Evolutionary conservation across 2,329 filamentous ascomycete species (phyloP).

Genomic region (Lachnellula hyalina): DNA sequence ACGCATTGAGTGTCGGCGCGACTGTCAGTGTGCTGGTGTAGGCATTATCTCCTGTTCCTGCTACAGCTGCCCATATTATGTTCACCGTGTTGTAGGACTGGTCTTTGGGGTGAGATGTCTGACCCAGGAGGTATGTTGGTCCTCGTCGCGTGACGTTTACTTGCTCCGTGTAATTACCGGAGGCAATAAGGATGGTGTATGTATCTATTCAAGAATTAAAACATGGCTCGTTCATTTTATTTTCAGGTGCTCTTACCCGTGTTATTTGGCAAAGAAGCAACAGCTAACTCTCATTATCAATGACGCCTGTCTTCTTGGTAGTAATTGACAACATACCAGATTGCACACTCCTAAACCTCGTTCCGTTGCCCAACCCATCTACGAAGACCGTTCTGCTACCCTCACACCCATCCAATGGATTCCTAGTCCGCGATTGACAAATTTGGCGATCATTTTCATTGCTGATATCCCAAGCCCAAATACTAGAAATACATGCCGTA

Average conservation of each 20-base stretch:
- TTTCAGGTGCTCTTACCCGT: conserved; percentile 13
- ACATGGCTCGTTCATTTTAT: background rate
- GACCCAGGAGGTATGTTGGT: conserved; percentile 57
- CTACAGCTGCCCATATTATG: conserved; percentile 54
- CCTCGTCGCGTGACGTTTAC: conserved; percentile 59
- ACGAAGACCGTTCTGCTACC: conserved; percentile 19
- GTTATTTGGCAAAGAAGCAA: conserved; percentile 25
- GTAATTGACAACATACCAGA: conserved; percentile 16
- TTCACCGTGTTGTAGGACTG: conserved; percentile 43
- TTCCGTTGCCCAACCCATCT: conserved; percentile 6
- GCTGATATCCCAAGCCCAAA: conserved; percentile 21
- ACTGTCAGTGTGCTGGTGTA: conserved; percentile 58
- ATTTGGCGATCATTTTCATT: conserved; percentile 16
- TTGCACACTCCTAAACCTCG: conserved; percentile 24
- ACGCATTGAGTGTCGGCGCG: conserved; percentile 58
- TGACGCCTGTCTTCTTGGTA: background rate
- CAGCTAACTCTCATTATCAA: conserved; percentile 17
- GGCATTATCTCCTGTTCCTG: conserved; percentile 51
- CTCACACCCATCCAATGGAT: conserved; percentile 27
- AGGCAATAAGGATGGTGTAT: conserved; percentile 53
- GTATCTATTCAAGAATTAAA: conserved; percentile 13
- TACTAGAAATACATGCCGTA: conserved; percentile 2
- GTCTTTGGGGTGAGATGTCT: conserved; percentile 28
- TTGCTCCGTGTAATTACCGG: conserved; percentile 54
- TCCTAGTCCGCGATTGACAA: conserved; percentile 17